Evolutionary conservation across 371 early-diverging fungal species (phyloP), one percentile per base, ranked within the genome.

Genomic region (Apophysomyces sp.): DNA sequence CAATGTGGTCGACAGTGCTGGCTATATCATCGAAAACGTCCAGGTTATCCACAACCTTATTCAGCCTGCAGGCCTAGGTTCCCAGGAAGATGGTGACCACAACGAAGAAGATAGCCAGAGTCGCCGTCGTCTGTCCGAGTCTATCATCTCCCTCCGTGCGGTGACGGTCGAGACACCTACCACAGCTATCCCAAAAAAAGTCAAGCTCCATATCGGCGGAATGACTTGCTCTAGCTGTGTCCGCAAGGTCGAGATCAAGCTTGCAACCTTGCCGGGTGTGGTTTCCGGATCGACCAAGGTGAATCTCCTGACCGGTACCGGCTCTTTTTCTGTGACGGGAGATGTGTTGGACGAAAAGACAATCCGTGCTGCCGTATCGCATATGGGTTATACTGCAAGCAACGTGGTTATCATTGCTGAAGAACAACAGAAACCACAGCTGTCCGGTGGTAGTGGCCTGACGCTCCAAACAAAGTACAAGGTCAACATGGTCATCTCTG

Each of bases 171-270:
- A 66, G n/a, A 58, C 64, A 1, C 62, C 65, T 11, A 49, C 58
- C 3, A 53, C 66, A 7, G 63, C 77, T 6, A 52, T 44, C 7
- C 71, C 75, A 37, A 63, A 72, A 49, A 79, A 77, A 61, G 77
- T 83, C 5, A 78, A 66, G 11, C 66, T 89, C 41, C 60, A 37
- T 59, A 72, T 75, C 67, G 54, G 76, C 52, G 89, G 95, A 52
- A 92, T 94, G 93, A 90, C 92, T 9, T 92, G 93, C 65, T 80
- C 92, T 32, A 87, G 89, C 37, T 93, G 93, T 54, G 88, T 89
- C 32, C 78, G 82, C 4, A 81, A 84, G 26, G 77, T 94, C 31
- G 94, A 93, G 69, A 67, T 68, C 28, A 77, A 78, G 0, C 69
- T 95, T 16, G 40, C 41, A 7, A 53, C 65, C 4, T 59, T 85